Conservation (phyloP, 192 early-diverging fungal genomes). For the Lobosporangium transversale region DNA sequence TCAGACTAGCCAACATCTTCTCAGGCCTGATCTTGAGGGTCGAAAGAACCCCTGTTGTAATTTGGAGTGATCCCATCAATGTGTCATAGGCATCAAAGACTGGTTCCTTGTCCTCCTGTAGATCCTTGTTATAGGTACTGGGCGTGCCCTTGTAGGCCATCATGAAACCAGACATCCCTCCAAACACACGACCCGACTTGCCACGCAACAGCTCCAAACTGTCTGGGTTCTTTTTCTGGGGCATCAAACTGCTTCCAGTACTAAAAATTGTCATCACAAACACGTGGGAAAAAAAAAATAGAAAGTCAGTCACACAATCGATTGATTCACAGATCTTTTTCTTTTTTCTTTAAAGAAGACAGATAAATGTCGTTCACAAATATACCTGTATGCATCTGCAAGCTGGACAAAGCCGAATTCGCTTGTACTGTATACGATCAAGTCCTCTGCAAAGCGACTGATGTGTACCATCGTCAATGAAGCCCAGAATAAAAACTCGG, state of each 20-base stretch:
- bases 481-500: conserved; percentile 97
- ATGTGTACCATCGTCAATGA: conserved; percentile 93
- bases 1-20: conserved; percentile 85
- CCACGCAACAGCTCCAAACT: conserved; percentile 94
- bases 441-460: conserved; percentile 90
- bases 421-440: conserved; percentile 92
- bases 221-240: conserved; percentile 99
- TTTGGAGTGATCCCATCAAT: conserved; percentile 89
- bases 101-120: conserved; percentile 99
- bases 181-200: conserved; percentile 97
- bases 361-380: too few species aligned
- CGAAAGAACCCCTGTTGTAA: conserved; percentile 90
- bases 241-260: conserved; percentile 98
- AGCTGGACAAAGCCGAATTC: conserved; percentile 96
- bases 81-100: conserved; percentile 97
- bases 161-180: conserved; percentile 94
- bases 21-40: conserved; percentile 88
- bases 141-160: conserved; percentile 98
- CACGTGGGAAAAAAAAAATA: background rate
- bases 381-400: conserved; percentile 95
- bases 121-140: conserved; percentile 98
- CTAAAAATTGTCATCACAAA: conserved; percentile 52
- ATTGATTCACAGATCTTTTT: conserved; percentile 7
- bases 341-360: too few species aligned
- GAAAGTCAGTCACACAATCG: conserved; percentile 16